Evolutionary conservation across 345 rosid genomes (phyloP).

Genomic region (Aquilaria yunnanensis): DNA sequence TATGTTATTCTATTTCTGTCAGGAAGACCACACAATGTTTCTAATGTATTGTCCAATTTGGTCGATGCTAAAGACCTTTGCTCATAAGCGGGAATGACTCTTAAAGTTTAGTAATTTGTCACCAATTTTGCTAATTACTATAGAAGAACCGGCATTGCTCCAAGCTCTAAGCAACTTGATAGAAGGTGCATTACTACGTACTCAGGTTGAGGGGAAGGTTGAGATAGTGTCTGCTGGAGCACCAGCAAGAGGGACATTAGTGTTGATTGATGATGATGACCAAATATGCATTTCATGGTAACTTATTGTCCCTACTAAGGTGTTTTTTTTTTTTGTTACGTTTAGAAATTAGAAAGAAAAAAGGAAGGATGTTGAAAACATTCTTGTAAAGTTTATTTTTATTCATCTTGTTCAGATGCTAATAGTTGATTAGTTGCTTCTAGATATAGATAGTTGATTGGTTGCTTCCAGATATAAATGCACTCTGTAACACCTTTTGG

Average conservation of each 20-base stretch:
- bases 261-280: constrained; percentile 84
- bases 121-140: constrained; percentile 56
- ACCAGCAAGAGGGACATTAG: constrained; percentile 77
- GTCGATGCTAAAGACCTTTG: constrained; percentile 76
- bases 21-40: constrained; percentile 93
- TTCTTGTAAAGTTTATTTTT: not conserved
- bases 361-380: no score
- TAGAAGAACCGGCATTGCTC: constrained; percentile 81
- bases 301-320: not conserved
- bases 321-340: not conserved
- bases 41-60: constrained; percentile 65
- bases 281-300: constrained; percentile 97
- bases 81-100: constrained; percentile 62
- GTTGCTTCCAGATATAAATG: constrained; percentile 73
- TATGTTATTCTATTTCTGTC: constrained; percentile 52
- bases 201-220: constrained; percentile 71
- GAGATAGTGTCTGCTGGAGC: constrained; percentile 64
- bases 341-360: no score
- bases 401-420: not conserved
- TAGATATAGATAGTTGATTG: constrained; percentile 56
- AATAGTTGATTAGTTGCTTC: constrained; percentile 12
- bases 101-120: constrained; percentile 56
- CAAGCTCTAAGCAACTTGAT: constrained; percentile 93
- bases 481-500: constrained; percentile 85
- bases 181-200: constrained; percentile 92